phyloP scores from a whole-genome alignment of 2,329 filamentous ascomycete genomes.

The Triangularia setosa region DNA sequence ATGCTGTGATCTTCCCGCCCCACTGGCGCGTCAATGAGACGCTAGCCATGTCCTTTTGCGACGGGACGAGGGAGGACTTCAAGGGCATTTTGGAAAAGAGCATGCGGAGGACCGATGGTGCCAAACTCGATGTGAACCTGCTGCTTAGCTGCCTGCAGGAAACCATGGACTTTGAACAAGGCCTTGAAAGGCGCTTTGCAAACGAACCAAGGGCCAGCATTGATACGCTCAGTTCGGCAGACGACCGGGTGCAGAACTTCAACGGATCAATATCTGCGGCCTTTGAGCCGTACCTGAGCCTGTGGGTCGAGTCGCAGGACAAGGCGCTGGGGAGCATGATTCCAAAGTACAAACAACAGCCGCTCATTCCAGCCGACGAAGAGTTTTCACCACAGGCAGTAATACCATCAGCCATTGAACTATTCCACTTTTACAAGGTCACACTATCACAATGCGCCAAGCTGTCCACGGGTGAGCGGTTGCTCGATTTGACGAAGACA shows the following conservation, averaged over 20 bases:
- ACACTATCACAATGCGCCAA: constrained; percentile 94
- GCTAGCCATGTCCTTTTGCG: constrained; percentile 87
- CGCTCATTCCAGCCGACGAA: constrained; percentile 76
- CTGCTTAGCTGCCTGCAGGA: constrained; percentile 87
- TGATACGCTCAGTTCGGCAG: constrained; percentile 78
- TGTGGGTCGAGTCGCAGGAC: constrained; percentile 97
- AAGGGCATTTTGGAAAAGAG: constrained; percentile 86
- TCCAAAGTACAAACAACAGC: constrained; percentile 80
- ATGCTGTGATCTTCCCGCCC: constrained; percentile 79
- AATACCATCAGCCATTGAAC: constrained; percentile 87
- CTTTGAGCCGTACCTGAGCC: constrained; percentile 92
- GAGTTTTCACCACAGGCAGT: constrained; percentile 90
- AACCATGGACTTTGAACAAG: constrained; percentile 95
- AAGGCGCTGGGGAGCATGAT: constrained; percentile 80
- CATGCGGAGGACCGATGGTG: constrained; percentile 72
- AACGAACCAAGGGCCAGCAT: constrained; percentile 73
- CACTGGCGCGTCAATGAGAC: constrained; percentile 89
- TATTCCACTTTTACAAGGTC: constrained; percentile 95
- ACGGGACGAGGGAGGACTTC: constrained; percentile 92
- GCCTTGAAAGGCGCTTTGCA: constrained; percentile 77
- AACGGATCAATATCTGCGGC: constrained; percentile 91
- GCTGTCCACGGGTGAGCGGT: constrained; percentile 81
- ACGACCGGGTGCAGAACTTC: constrained; percentile 73
- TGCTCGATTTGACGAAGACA: constrained; percentile 79
- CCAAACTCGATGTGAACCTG: constrained; percentile 83